Conservation (phyloP, 2,329 filamentous ascomycete species). For the Claviceps citrina region DNA sequence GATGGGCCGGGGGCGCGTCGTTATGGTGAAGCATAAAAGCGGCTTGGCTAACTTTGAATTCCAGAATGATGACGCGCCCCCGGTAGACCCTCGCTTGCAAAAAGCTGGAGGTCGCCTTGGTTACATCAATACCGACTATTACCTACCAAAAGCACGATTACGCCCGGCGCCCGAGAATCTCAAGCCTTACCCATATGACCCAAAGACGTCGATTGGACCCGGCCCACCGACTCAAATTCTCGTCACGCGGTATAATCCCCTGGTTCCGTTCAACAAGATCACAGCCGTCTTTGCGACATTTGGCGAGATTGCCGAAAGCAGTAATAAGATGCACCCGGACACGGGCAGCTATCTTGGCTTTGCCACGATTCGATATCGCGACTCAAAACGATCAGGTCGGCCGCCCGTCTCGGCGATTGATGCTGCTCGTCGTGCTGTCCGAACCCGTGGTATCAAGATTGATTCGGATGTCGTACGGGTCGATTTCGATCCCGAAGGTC, state of each 20-base stretch:
- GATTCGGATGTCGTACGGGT: constrained; percentile 65
- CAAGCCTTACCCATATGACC: constrained; percentile 68
- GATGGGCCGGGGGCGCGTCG: constrained; percentile 42
- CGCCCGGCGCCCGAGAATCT: constrained; percentile 64
- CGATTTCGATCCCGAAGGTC: constrained; percentile 77
- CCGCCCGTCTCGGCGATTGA: constrained; percentile 51
- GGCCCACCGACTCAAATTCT: constrained; percentile 83
- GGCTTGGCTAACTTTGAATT: constrained; percentile 42
- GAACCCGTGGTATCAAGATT: constrained; percentile 62
- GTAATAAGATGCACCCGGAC: constrained; percentile 87
- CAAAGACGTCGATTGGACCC: constrained; percentile 69
- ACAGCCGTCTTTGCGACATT: constrained; percentile 62
- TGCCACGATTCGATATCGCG: constrained; percentile 78
- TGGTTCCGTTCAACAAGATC: constrained; percentile 66
- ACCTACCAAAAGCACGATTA: constrained; percentile 54
- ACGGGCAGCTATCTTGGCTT: constrained; percentile 91
- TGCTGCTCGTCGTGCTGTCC: constrained; percentile 67
- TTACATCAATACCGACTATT: constrained; percentile 56
- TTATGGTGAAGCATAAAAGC: constrained; percentile 21
- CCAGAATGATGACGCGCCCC: constrained; percentile 65
- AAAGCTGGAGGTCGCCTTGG: constrained; percentile 45
- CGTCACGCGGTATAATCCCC: constrained; percentile 88
- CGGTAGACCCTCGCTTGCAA: constrained; percentile 68
- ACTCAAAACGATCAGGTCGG: constrained; percentile 36
- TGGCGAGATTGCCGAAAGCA: constrained; percentile 78